Base-by-base conservation (phyloP, 331 rosid species). In the Saraca asoca region DNA sequence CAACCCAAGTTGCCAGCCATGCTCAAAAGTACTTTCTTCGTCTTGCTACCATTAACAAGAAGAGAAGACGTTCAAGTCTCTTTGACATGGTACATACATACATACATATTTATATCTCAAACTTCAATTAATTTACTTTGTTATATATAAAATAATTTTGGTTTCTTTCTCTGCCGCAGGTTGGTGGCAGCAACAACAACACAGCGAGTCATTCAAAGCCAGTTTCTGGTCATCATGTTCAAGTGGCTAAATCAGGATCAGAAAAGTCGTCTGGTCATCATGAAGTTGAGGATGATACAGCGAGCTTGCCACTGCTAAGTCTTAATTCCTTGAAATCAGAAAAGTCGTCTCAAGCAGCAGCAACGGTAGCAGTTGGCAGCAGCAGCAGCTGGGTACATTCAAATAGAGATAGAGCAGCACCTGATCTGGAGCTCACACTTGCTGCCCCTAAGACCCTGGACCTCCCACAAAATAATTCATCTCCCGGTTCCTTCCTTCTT, bases 1-100 rank as follows among this genome's bases (percentile, higher is more conserved):
- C 98, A 57, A 87, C 98, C 0, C 98, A 93, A 78, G 98, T 93
- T 0, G 98, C 98, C 0, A 93, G 98, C 37, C 98, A 93, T 78
- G 98, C 98, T 70, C 98, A 93, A 45, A 93, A 93, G 64, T 86
- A 87, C 56, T 90, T 90, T 62, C 90, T 90, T 19, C 31, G 94
- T 33, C 87, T 81, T 2, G 78, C 98, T 37, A 74, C 59, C 33
- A 69, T 84, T 45, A 74, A 80, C 80, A 85, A 82, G 73, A 87
- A 90, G 87, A 89, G 84, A 79, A 75, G 96, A 50, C 95, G 96
- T 66, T 85, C 96, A 16, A 93, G 98, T 69, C 96, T 93, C 46
- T 90, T 93, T 51, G 98, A 93, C 70, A 52, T 84, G 96, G 96
- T 85, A 62, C 2, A 13, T 29, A 29, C 3, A 15, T 33, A 0